Conservation (phyloP, 2,329 filamentous ascomycete species). For the Fusarium globosum region DNA sequence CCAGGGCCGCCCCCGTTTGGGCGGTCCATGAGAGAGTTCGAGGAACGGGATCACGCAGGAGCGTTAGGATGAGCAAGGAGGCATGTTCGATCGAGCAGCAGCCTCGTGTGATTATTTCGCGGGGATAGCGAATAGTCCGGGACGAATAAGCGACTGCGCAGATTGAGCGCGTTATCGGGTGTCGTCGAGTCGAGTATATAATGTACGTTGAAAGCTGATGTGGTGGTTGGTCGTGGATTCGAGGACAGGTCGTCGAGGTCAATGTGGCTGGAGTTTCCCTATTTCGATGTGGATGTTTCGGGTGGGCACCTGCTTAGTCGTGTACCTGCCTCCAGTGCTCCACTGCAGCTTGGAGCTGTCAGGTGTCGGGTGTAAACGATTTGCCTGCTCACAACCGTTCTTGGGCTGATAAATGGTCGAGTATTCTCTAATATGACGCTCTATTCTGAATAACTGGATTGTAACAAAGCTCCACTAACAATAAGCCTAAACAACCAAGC, state of each 20-base stretch:
- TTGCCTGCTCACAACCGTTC: background rate
- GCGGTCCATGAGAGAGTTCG: conserved; percentile 52
- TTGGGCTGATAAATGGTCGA: background rate
- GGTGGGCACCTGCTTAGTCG: conserved; percentile 32
- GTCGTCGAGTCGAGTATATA: background rate
- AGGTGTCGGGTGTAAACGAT: background rate
- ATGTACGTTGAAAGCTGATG: background rate
- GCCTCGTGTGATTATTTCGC: background rate
- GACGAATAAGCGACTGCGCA: conserved; percentile 10
- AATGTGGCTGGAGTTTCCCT: conserved; percentile 43
- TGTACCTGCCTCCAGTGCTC: conserved; percentile 37
- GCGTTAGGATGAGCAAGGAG: conserved; percentile 43
- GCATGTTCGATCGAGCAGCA: conserved; percentile 43
- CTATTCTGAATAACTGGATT: background rate
- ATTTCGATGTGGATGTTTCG: conserved; percentile 40
- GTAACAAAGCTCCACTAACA: background rate
- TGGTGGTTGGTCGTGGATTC: conserved; percentile 25
- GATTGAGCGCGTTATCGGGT: background rate
- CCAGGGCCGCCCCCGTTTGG: conserved; percentile 52
- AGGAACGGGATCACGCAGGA: conserved; percentile 39
- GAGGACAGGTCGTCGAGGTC: conserved; percentile 41
- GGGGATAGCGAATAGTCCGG: background rate
- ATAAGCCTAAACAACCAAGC: background rate
- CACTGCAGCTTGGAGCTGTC: conserved; percentile 29
- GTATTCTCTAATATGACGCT: background rate